Evolutionary conservation across 2,329 filamentous ascomycete genomes (phyloP).

Genomic region (Penicillium capsulatum): DNA sequence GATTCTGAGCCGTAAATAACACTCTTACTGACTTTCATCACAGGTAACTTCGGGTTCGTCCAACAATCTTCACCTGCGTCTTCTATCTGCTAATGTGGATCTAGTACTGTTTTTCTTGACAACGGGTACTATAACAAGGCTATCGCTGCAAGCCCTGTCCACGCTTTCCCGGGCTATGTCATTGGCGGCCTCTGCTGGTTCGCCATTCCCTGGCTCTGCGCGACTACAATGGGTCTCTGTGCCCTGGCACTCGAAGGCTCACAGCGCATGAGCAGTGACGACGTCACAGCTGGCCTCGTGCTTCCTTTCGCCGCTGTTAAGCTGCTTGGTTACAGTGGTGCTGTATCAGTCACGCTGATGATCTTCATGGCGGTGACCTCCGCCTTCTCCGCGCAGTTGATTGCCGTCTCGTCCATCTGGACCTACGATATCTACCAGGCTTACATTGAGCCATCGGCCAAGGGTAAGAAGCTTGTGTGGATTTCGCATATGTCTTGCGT

Average conservation of each 20-base stretch:
- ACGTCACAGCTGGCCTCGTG: conserved; percentile 78
- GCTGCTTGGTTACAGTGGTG: conserved; percentile 75
- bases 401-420: conserved; percentile 81
- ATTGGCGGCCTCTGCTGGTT: conserved; percentile 86
- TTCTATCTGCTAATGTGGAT: conserved; percentile 6
- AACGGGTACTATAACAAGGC: conserved; percentile 88
- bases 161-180: conserved; percentile 84
- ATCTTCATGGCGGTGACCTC: conserved; percentile 89
- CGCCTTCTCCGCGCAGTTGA: conserved; percentile 75
- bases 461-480: conserved; percentile 71
- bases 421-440: conserved; percentile 87
- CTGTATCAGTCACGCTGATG: conserved; percentile 71
- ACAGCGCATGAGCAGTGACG: conserved; percentile 66
- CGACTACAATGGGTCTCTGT: conserved; percentile 81
- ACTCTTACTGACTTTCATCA: conserved; percentile 5
- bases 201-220: conserved; percentile 84
- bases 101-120: conserved; percentile 73
- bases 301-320: conserved; percentile 82
- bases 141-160: conserved; percentile 78
- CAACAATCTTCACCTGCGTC: neutral
- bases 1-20: conserved; percentile 25
- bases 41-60: conserved; percentile 30
- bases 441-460: conserved; percentile 74
- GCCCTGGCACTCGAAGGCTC: conserved; percentile 74
- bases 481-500: conserved; percentile 72